Evolutionary conservation across 2,329 filamentous ascomycete genomes (phyloP), one percentile per base, ranked within the genome.

Genomic region (Leptosphaerulina australis): DNA sequence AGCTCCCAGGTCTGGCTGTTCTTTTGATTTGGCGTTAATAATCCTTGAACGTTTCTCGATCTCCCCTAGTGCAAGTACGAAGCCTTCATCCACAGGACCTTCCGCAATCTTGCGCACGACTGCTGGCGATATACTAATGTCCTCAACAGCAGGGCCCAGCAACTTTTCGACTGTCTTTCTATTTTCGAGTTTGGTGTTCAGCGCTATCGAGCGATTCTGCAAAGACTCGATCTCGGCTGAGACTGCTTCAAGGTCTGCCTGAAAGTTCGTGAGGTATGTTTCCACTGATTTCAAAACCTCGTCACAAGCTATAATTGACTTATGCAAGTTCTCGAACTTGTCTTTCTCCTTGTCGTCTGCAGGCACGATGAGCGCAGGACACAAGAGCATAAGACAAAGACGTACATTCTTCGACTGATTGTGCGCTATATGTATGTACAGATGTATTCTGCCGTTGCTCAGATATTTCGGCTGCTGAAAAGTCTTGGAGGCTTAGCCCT

Each of bases 151-250:
- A 0, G 94, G 91, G 0, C 88, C 91, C 21, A 99, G 78, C 1
- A 91, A 81, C 71, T 90, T 92, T 74, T 97, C 94, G 4, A 97
- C 90, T 12, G 88, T 86, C 69, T 88, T 92, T 26, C 95, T 83
- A 67, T 97, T 97, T 59, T 96, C 88, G 22, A 99, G 78, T 64
- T 91, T 87, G 26, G 89, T 85, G 62, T 91, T 97, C 51, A 99
- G 75, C 6, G 88, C 85, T 9, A 87, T 83, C 0, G 94, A 99
- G 36, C 94, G 85, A 41, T 88, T 86, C 75, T 99, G 94, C 30
- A 99, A 77, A 2, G 87, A 91, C 74, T 99, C 94, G 41, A 99
- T 99, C 70, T 99, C 94, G 5, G 91, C 88, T 1, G 94, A 97
- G 10, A 99, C 94, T 11, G 86, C 84, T 7, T 91, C 93, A 9